Conservation (phyloP, 805 yeast genomes). For the Yarrowia deformans region DNA sequence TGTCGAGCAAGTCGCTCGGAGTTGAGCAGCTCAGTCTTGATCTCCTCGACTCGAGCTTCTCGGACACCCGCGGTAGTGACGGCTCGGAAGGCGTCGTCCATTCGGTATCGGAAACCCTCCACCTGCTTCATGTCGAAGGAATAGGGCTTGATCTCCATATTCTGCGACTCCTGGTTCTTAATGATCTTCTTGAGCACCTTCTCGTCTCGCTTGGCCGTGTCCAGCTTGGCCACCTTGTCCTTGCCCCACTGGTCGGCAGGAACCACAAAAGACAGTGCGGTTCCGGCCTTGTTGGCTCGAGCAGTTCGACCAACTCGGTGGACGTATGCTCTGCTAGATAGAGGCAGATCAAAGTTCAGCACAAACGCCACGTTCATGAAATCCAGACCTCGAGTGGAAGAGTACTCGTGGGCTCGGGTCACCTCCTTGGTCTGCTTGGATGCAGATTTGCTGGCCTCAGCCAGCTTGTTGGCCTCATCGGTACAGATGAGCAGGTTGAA, state of each 20-base stretch:
- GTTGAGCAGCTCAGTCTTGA: conserved; percentile 83
- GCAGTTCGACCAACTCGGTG: conserved; percentile 98
- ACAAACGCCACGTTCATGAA: conserved; percentile 97
- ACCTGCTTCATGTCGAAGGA: conserved; percentile 90
- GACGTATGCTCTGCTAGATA: conserved; percentile 84
- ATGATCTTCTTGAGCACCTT: conserved; percentile 78
- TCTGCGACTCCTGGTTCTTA: conserved; percentile 64
- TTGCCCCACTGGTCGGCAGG: conserved; percentile 84
- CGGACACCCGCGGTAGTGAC: conserved; percentile 88
- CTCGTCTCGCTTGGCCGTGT: conserved; percentile 82
- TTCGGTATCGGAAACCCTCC: conserved; percentile 94
- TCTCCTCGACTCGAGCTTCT: conserved; percentile 90
- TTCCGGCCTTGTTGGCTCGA: conserved; percentile 94
- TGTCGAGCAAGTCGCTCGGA: conserved; percentile 91
- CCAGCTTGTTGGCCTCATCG: conserved; percentile 77
- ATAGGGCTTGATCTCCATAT: conserved; percentile 71
- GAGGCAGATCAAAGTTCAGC: conserved; percentile 90
- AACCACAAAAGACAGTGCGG: conserved; percentile 91
- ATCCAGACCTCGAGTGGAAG: conserved; percentile 97
- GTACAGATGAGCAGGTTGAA: conserved; percentile 91
- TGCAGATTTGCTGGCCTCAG: conserved; percentile 44
- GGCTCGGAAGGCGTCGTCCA: conserved; percentile 96
- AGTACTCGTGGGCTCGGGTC: conserved; percentile 76
- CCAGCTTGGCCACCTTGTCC: conserved; percentile 78
- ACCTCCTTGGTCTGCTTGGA: conserved; percentile 44